Evolutionary conservation across 306 rosid genomes (phyloP).

Genomic region (Geum urbanum): DNA sequence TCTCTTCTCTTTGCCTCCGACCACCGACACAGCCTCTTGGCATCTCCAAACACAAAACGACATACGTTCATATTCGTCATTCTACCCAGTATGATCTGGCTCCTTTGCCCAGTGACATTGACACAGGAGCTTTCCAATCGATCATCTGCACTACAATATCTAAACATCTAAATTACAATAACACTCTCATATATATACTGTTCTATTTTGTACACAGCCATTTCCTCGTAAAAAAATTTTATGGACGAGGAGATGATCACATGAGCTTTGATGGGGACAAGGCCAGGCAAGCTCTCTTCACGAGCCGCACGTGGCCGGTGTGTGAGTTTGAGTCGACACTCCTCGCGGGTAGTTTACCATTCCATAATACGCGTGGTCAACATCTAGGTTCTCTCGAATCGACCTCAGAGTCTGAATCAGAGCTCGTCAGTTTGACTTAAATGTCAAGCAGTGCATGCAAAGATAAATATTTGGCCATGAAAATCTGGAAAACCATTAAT

Average conservation of each 20-base stretch:
- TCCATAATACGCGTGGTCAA: slow-evolving; percentile 28
- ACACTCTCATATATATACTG: background rate
- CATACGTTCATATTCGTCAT: slow-evolving; percentile 4
- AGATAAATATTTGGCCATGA: background rate
- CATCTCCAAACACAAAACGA: slow-evolving; percentile 7
- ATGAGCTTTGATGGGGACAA: slow-evolving; percentile 2
- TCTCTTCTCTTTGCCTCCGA: background rate
- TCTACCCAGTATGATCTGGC: background rate
- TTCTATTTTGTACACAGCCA: background rate
- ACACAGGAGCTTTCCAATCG: background rate
- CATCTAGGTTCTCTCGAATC: slow-evolving; percentile 24
- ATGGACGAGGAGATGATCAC: slow-evolving; percentile 25
- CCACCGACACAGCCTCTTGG: background rate
- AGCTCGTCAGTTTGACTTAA: slow-evolving; percentile 35
- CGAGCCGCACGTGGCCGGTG: slow-evolving; percentile 44
- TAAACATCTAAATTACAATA: too few relatives aligned
- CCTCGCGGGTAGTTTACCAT: slow-evolving; percentile 24
- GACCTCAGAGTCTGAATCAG: slow-evolving; percentile 24
- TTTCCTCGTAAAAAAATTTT: background rate
- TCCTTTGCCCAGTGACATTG: slow-evolving; percentile 7
- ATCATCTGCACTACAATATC: background rate
- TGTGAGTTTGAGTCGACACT: slow-evolving; percentile 6
- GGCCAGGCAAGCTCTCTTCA: slow-evolving; percentile 22
- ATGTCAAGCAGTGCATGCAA: background rate
- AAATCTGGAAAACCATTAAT: slow-evolving; percentile 17